Base-by-base conservation (phyloP, 1,284 basidiomycete genomes). In the Fomitopsis pinicola region DNA sequence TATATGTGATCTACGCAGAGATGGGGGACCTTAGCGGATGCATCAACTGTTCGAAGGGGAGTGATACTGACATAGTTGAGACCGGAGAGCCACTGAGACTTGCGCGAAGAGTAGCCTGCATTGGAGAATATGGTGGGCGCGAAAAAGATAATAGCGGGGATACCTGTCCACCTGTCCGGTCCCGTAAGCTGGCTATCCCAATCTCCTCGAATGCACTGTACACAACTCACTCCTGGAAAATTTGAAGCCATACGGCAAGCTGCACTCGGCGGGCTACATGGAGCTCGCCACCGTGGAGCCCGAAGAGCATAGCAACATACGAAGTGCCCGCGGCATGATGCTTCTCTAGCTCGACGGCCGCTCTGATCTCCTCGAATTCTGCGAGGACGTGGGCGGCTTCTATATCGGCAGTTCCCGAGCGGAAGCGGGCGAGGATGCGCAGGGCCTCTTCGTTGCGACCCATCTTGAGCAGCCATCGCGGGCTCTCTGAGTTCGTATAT, bases 391-490 rank as follows among this genome's bases (percentile, higher is more conserved):
- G 64, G 10, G 65, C 56, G 17, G 66, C 65, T 55, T 75, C 71
- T 10, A 64, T 59, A 59, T 67, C 68, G 42, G 70, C 71, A 36
- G 63, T 65, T 33, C 73, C 71, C 5, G 69, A 68, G 14, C 74
- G 73, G 46, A 75, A 64, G 33, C 71, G 70, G 2, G 72, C 71
- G 42, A 84, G 74, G 60, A 82, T 77, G 17, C 70, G 68, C 56
- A 73, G 73, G 4, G 83, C 84, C 57, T 80, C 78, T 5, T 78
- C 77, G 35, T 73, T 66, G 5, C 80, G 76, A 7, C 84, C 83
- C 60, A 77, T 77, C 70, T 81, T 82, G 63, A 83, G 71, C 26
- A 85, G 77, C 79, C 81, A 85, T 52, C 84, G 81, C 5, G 84
- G 84, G 19, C 80, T 82, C 65, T 86, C 22, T 22, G 22, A 22